These are phyloP conservation scores for Wickerhamiella allomyrinae DNA, from an alignment of 805 yeast genomes.

Conservation along the genomic window DNA sequence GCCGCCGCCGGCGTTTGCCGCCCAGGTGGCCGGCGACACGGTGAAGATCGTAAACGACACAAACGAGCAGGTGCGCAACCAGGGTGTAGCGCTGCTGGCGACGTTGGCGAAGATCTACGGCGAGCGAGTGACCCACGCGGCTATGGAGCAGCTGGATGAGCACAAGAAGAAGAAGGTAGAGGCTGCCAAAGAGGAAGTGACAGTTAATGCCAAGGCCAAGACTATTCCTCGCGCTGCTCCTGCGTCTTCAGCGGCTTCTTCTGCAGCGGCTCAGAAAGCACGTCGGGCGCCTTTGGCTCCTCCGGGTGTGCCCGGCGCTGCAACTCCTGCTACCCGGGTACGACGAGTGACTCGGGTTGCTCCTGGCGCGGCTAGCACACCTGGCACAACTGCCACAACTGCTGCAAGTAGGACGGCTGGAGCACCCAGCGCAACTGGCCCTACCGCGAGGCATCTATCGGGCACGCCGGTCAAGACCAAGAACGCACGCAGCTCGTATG, in stretches of 20 bases:
- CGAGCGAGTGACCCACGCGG: constrained; percentile 44
- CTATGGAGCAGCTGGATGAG: constrained; percentile 61
- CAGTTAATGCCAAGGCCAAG: constrained; percentile 37
- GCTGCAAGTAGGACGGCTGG: too few relatives aligned
- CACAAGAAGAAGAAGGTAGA: constrained; percentile 55
- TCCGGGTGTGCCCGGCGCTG: too few relatives aligned
- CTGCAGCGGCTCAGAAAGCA: too few relatives aligned
- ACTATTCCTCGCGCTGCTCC: too few relatives aligned
- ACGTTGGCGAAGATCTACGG: constrained; percentile 74
- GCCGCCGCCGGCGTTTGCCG: constrained; percentile 43
- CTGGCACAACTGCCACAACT: too few relatives aligned
- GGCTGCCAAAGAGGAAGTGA: constrained; percentile 41
- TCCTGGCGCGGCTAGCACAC: too few relatives aligned
- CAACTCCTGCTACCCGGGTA: too few relatives aligned
- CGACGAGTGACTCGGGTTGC: too few relatives aligned
- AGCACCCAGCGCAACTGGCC: background rate
- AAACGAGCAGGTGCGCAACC: constrained; percentile 67
- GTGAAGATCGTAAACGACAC: constrained; percentile 65
- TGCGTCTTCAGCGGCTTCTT: too few relatives aligned
- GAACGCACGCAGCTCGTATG: constrained; percentile 7
- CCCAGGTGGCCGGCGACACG: constrained; percentile 39
- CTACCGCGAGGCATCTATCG: background rate
- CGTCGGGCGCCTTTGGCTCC: too few relatives aligned
- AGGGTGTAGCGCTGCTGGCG: constrained; percentile 67
- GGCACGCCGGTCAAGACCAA: background rate